Percentiles rank a stretch among this genome's conserved stretches.
phyloP scores from a whole-genome alignment of 306 rosid species.

The Castanospermum australe region DNA sequence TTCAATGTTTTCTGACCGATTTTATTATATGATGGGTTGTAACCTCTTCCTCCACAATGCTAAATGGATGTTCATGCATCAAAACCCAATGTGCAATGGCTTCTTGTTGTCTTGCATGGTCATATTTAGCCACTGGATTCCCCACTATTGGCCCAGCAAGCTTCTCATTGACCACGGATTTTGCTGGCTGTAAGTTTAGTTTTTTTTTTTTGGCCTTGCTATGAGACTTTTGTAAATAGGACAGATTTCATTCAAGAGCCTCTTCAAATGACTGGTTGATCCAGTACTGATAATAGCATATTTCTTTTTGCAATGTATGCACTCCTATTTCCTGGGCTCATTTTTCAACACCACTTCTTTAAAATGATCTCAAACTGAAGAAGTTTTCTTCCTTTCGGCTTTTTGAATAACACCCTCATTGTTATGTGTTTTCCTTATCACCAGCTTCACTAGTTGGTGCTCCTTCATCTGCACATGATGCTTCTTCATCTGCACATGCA shows the following conservation, averaged over 20 bases:
- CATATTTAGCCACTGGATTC: neutral
- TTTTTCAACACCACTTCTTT: neutral
- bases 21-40: neutral
- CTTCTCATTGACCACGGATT: neutral
- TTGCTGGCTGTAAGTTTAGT: neutral
- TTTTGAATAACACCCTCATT: no score
- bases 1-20: neutral
- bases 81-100: neutral
- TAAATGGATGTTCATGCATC: neutral
- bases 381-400: neutral
- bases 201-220: neutral
- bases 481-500: no score
- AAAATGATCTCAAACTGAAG: neutral
- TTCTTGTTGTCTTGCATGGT: neutral
- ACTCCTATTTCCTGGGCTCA: neutral
- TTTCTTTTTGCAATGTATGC: neutral
- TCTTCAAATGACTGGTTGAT: neutral
- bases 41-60: neutral
- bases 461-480: no score
- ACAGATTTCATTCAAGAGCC: neutral
- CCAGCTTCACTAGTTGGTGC: no score
- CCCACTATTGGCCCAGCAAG: neutral
- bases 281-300: neutral
- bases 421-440: no score
- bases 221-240: no score